These are phyloP conservation scores for Tolypocladium capitatum DNA, from an alignment of 2,329 filamentous ascomycete species.

Conservation along the genomic window DNA sequence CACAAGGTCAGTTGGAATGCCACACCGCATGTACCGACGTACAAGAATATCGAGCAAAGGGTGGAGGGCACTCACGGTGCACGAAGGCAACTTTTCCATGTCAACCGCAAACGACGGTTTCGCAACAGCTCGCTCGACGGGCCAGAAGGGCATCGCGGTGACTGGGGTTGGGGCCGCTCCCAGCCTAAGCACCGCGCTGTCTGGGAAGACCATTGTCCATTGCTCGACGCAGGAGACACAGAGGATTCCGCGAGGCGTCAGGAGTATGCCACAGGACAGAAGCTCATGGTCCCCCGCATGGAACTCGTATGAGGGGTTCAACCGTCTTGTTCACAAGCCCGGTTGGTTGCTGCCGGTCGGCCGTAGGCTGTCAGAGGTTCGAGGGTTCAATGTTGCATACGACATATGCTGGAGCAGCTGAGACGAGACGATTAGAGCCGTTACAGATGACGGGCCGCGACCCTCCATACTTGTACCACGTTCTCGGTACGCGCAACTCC, in stretches of 20 bases:
- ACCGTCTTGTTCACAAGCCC: background rate
- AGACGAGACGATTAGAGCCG: background rate
- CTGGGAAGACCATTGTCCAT: background rate
- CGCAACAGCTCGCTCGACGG: background rate
- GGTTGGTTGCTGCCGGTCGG: too few relatives aligned
- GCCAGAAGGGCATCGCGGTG: background rate
- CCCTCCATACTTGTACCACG: background rate
- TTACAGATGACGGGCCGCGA: background rate
- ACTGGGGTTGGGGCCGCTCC: background rate
- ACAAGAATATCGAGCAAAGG: background rate
- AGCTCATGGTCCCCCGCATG: background rate
- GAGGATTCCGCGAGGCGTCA: background rate
- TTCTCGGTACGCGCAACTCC: background rate
- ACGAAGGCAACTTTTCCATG: background rate
- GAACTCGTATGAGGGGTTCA: background rate
- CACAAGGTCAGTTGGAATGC: background rate
- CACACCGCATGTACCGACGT: background rate
- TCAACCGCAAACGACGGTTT: background rate
- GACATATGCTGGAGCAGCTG: background rate
- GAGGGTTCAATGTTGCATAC: background rate
- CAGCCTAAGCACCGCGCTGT: background rate
- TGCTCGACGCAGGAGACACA: background rate
- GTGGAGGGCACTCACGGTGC: background rate
- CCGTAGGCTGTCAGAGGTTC: too few relatives aligned
- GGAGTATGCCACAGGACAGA: background rate